These are phyloP conservation scores for Chalara sp. DNA, from an alignment of 2,329 filamentous ascomycete genomes.

Conservation along the genomic window DNA sequence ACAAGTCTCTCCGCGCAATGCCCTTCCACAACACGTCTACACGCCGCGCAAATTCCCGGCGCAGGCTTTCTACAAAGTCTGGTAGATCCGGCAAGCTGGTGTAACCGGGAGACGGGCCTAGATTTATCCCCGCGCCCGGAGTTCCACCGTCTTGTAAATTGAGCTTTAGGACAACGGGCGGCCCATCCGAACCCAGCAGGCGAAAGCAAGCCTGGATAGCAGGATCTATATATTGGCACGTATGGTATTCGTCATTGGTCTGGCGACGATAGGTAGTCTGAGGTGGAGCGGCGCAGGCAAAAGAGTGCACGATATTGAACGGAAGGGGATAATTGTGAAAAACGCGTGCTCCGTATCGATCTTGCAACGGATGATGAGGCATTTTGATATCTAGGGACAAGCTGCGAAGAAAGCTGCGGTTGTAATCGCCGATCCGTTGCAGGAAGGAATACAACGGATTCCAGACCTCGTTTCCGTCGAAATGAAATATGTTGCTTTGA, in stretches of 20 bases:
- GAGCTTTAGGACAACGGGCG: background rate
- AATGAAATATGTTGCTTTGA: background rate
- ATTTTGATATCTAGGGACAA: background rate
- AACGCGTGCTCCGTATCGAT: background rate
- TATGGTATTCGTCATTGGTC: too few species aligned
- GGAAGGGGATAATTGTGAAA: background rate
- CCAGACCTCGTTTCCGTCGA: background rate
- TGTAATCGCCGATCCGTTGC: background rate
- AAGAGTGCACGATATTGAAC: background rate
- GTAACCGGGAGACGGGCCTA: background rate
- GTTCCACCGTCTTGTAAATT: background rate
- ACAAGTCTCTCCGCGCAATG: background rate
- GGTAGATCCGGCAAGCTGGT: background rate
- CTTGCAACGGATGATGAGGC: background rate
- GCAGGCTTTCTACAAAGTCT: background rate
- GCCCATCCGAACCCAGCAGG: background rate
- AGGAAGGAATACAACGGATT: background rate
- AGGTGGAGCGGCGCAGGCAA: background rate
- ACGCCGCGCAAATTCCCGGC: background rate
- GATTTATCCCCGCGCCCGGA: background rate
- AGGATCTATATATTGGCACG: background rate
- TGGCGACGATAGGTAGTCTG: too few species aligned
- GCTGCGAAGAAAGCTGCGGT: background rate
- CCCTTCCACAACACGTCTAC: background rate
- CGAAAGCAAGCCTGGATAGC: constrained; percentile 1